These are phyloP conservation scores for Ampelomyces quisqualis DNA, from an alignment of 2,329 filamentous ascomycete species.

Conservation along the genomic window DNA sequence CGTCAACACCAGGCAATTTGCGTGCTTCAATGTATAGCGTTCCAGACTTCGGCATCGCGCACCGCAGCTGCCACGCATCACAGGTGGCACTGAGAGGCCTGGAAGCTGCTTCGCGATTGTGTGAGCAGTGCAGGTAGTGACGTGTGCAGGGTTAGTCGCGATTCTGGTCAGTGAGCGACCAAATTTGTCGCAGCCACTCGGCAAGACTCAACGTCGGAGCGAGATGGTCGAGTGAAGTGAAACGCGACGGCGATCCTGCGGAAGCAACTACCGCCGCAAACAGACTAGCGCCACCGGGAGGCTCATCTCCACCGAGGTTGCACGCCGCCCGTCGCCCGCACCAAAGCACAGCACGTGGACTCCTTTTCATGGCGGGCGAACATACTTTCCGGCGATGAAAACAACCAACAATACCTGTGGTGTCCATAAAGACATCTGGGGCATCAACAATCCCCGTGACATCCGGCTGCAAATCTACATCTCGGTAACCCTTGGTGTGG, in stretches of 20 bases:
- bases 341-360: not conserved
- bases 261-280: too few relatives aligned
- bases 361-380: conserved; percentile 10
- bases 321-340: too few relatives aligned
- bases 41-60: not conserved
- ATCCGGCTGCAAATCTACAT: conserved; percentile 66
- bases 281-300: too few relatives aligned
- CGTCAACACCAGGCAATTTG: not conserved
- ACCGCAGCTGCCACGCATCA: too few relatives aligned
- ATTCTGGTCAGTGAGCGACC: not conserved
- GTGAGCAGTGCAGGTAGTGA: not conserved
- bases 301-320: too few relatives aligned
- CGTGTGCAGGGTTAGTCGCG: too few relatives aligned
- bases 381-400: conserved; percentile 21
- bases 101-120: too few relatives aligned
- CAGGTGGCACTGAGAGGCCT: too few relatives aligned
- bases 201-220: too few relatives aligned
- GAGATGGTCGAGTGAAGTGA: too few relatives aligned
- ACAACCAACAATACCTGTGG: conserved; percentile 19
- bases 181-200: too few relatives aligned
- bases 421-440: conserved; percentile 31
- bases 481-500: conserved; percentile 67
- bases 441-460: conserved; percentile 46
- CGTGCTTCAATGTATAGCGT: not conserved
- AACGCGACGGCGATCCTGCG: too few relatives aligned